Percentiles rank a stretch among this genome's conserved stretches.
Conservation (phyloP, 2,329 filamentous ascomycete genomes). For the Zasmidium angulare region DNA sequence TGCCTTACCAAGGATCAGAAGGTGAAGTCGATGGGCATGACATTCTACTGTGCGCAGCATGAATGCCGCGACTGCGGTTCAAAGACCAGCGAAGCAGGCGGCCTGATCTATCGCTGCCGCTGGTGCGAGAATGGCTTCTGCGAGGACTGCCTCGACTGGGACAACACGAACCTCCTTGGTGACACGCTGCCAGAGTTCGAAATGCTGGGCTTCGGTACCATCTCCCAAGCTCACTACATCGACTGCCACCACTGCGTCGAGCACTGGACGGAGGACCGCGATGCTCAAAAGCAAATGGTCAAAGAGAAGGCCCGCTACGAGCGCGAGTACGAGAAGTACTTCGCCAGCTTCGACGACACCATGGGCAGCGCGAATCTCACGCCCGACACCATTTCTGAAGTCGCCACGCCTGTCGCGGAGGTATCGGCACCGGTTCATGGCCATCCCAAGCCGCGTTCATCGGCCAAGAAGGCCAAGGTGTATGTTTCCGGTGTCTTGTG, state of each 20-base stretch:
- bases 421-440: not conserved
- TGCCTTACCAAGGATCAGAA: slow-evolving; percentile 49
- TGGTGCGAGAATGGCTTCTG: slow-evolving; percentile 59
- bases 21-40: slow-evolving; percentile 43
- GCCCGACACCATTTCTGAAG: slow-evolving; percentile 23
- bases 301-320: slow-evolving; percentile 17
- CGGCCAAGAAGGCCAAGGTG: slow-evolving; percentile 9
- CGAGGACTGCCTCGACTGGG: slow-evolving; percentile 60
- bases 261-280: slow-evolving; percentile 34
- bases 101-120: slow-evolving; percentile 54
- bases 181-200: slow-evolving; percentile 55
- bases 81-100: slow-evolving; percentile 51
- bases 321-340: slow-evolving; percentile 9
- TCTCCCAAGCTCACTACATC: slow-evolving; percentile 52
- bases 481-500: not conserved
- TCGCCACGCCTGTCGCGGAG: slow-evolving; percentile 18
- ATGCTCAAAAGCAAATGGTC: slow-evolving; percentile 11
- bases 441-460: not conserved
- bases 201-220: slow-evolving; percentile 46
- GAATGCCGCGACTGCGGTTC: slow-evolving; percentile 54
- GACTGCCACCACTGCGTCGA: slow-evolving; percentile 49
- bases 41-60: slow-evolving; percentile 58
- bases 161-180: slow-evolving; percentile 51
- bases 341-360: not conserved
- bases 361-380: slow-evolving; percentile 9